phyloP scores from a whole-genome alignment of 2,329 filamentous ascomycete species.

The Rhinocladiella mackenziei region DNA sequence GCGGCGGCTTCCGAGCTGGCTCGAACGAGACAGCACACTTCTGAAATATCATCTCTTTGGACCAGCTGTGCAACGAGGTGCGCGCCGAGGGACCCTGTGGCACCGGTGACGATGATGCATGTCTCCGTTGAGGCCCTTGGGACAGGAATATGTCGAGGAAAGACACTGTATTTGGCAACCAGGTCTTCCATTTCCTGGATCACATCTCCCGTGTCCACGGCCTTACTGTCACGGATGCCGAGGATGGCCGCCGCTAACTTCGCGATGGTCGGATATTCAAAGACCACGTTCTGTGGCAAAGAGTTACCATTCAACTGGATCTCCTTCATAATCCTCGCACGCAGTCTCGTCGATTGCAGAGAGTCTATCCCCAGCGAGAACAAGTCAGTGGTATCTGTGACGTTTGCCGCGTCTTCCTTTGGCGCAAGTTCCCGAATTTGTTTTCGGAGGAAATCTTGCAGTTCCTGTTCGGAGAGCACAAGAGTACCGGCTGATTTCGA shows the following conservation, averaged over 20 bases:
- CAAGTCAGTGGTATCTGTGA: constrained; percentile 50
- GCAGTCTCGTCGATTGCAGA: constrained; percentile 55
- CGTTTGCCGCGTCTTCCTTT: constrained; percentile 17
- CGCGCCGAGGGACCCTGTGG: constrained; percentile 62
- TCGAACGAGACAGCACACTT: constrained; percentile 58
- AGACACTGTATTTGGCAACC: constrained; percentile 39
- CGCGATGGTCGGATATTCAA: constrained; percentile 52
- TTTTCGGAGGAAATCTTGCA: constrained; percentile 37
- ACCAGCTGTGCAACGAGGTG: constrained; percentile 52
- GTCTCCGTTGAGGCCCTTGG: constrained; percentile 24
- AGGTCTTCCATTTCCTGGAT: constrained; percentile 44
- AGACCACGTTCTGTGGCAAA: constrained; percentile 56
- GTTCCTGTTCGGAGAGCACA: constrained; percentile 30
- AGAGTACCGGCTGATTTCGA: constrained; percentile 26
- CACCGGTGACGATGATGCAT: constrained; percentile 53
- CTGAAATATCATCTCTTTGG: constrained; percentile 36
- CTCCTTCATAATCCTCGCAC: constrained; percentile 49
- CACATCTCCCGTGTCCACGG: constrained; percentile 34
- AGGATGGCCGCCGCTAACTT: constrained; percentile 38
- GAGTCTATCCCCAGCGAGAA: constrained; percentile 58
- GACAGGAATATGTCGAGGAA: constrained; percentile 31
- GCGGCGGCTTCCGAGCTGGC: constrained; percentile 44
- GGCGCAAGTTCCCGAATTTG: constrained; percentile 30
- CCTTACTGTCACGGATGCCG: constrained; percentile 28
- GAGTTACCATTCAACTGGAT: constrained; percentile 48